These are phyloP conservation scores for Chamaenerion angustifolium DNA, from an alignment of 345 rosid species.

Conservation along the genomic window DNA sequence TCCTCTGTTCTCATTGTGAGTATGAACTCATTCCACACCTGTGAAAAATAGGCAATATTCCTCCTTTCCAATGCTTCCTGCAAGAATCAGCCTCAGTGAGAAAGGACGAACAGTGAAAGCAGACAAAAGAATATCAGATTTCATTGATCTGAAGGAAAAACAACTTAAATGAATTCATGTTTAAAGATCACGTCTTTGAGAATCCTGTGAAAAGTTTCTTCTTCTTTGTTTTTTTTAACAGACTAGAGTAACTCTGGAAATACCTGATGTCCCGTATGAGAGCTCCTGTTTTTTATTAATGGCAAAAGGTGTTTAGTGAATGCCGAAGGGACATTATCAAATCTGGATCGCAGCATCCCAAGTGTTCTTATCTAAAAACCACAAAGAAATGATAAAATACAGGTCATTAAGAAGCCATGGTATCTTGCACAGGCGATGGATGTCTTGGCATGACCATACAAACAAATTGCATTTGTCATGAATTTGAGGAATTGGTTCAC, in stretches of 20 bases:
- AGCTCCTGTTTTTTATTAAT: slow-evolving; percentile 14
- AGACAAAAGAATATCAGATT: not conserved
- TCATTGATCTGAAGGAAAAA: not conserved
- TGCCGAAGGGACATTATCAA: slow-evolving; percentile 52
- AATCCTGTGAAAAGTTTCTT: too few species aligned
- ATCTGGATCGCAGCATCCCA: slow-evolving; percentile 92
- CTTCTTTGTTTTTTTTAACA: not conserved
- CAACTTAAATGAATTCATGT: not conserved
- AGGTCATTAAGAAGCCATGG: not conserved
- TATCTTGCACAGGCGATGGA: slow-evolving; percentile 1
- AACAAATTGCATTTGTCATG: not conserved
- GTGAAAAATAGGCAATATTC: slow-evolving; percentile 62
- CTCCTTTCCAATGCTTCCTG: slow-evolving; percentile 43
- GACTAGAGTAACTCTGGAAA: slow-evolving; percentile 5
- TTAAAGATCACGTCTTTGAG: too few species aligned
- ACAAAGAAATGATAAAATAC: slow-evolving; percentile 2
- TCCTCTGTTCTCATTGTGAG: slow-evolving; percentile 71
- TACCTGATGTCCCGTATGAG: slow-evolving; percentile 26
- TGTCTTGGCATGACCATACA: too few species aligned
- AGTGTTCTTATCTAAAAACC: slow-evolving; percentile 68
- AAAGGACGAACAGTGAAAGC: not conserved
- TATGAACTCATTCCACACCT: slow-evolving; percentile 86
- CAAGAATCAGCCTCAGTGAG: slow-evolving; percentile 11
- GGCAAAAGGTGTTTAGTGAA: slow-evolving; percentile 63
- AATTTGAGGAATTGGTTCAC: not conserved